Evolutionary conservation across 371 early-diverging fungal genomes (phyloP).

Genomic region (Apophysomyces sp.): DNA sequence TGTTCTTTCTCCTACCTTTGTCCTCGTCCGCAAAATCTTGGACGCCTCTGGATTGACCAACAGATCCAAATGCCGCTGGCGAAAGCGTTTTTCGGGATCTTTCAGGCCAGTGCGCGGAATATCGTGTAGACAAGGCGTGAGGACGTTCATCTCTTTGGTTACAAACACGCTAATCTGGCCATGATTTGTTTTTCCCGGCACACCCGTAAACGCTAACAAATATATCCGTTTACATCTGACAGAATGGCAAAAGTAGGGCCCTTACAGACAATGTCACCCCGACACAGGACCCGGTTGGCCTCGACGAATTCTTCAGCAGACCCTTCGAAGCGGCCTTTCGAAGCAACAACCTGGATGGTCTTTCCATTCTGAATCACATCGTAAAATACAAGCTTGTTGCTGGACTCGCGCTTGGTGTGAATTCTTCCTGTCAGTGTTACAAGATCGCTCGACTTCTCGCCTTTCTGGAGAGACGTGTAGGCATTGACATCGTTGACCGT

Average conservation of each 20-base stretch:
- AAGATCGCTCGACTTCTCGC: constrained; percentile 7
- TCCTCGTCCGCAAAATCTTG: constrained; percentile 55
- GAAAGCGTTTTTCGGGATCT: constrained; percentile 81
- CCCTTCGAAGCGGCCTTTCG: constrained; percentile 47
- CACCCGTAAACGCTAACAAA: constrained; percentile 66
- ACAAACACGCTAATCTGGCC: constrained; percentile 86
- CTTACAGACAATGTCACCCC: constrained; percentile 73
- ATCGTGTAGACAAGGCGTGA: constrained; percentile 88
- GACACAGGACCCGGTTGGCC: constrained; percentile 40
- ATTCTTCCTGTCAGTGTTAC: constrained; percentile 60
- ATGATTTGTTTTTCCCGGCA: constrained; percentile 76
- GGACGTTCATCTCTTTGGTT: constrained; percentile 52
- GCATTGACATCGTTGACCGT: constrained; percentile 22
- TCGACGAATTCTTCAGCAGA: constrained; percentile 43
- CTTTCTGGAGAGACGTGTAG: constrained; percentile 1
- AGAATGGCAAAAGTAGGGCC: neutral
- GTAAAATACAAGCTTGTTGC: constrained; percentile 73
- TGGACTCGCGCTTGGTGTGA: constrained; percentile 65
- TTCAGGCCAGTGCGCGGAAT: constrained; percentile 76
- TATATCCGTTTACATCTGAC: neutral
- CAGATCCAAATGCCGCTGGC: constrained; percentile 89
- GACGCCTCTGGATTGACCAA: constrained; percentile 76
- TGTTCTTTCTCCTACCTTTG: constrained; percentile 30
- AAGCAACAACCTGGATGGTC: constrained; percentile 67
- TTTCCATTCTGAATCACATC: constrained; percentile 67